A percentile compares a stretch with the other conserved stretches of the same genome.
phyloP scores from a whole-genome alignment of 345 rosid species.

The Eucalyptus globulus region DNA sequence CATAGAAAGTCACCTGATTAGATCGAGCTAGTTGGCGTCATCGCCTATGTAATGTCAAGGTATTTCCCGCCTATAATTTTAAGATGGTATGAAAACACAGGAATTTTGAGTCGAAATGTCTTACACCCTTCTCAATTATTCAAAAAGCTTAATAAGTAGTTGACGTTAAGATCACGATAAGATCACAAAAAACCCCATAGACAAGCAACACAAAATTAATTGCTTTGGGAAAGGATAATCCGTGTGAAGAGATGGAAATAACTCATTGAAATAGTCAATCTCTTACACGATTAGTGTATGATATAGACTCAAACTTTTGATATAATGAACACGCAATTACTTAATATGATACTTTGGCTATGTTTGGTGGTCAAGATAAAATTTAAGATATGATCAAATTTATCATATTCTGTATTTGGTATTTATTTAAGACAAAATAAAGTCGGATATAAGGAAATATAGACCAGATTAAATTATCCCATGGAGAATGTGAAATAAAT shows the following conservation, averaged over 20 bases:
- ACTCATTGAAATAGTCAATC: background rate
- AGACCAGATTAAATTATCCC: no score
- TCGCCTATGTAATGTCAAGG: background rate
- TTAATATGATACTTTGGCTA: background rate
- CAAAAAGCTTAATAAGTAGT: background rate
- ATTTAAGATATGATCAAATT: no score
- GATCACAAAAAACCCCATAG: background rate
- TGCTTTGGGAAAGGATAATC: background rate
- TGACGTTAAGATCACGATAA: background rate
- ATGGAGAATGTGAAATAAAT: no score
- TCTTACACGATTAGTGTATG: background rate
- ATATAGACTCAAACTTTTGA: background rate
- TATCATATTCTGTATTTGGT: no score
- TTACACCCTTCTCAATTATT: background rate
- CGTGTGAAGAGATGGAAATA: background rate
- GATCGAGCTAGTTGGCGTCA: background rate
- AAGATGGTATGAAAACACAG: background rate
- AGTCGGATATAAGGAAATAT: no score
- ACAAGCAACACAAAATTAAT: background rate
- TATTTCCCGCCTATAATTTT: background rate
- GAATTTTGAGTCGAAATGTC: background rate
- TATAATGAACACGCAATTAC: background rate
- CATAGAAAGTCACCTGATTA: background rate
- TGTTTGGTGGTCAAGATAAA: rapidly evolving
- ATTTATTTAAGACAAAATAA: no score